These are phyloP conservation scores for Penicillium expansum DNA, from an alignment of 2,329 filamentous ascomycete species.

Conservation along the genomic window DNA sequence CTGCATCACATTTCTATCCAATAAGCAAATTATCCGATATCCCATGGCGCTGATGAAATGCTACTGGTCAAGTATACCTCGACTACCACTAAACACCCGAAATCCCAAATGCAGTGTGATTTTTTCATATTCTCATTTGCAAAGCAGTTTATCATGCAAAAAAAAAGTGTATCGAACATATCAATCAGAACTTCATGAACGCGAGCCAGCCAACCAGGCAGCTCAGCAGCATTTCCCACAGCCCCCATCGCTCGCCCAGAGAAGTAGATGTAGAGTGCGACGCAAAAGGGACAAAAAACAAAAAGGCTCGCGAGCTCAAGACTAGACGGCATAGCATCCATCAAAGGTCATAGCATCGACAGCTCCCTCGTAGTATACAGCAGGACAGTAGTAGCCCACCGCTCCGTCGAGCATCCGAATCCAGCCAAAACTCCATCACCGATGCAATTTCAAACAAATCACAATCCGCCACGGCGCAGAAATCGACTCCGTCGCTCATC, in stretches of 20 bases:
- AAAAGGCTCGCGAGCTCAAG: neutral
- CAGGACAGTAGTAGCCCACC: neutral
- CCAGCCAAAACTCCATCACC: constrained; percentile 6
- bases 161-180: constrained; percentile 10
- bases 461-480: neutral
- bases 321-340: neutral
- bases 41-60: neutral
- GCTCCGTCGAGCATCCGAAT: neutral
- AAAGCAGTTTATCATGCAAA: constrained; percentile 1
- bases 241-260: neutral
- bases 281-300: neutral
- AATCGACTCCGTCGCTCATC: neutral
- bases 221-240: constrained; percentile 2
- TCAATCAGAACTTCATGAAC: constrained; percentile 12
- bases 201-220: constrained; percentile 1
- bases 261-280: neutral
- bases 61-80: neutral
- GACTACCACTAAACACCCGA: neutral
- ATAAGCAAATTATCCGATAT: neutral
- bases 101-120: neutral
- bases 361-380: neutral
- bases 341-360: neutral
- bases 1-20: too few species aligned
- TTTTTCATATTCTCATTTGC: constrained; percentile 4
- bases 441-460: constrained; percentile 7